These are phyloP conservation scores for Yamadazyma epiphylla DNA, from an alignment of 1,139 yeast genomes.

Conservation along the genomic window DNA sequence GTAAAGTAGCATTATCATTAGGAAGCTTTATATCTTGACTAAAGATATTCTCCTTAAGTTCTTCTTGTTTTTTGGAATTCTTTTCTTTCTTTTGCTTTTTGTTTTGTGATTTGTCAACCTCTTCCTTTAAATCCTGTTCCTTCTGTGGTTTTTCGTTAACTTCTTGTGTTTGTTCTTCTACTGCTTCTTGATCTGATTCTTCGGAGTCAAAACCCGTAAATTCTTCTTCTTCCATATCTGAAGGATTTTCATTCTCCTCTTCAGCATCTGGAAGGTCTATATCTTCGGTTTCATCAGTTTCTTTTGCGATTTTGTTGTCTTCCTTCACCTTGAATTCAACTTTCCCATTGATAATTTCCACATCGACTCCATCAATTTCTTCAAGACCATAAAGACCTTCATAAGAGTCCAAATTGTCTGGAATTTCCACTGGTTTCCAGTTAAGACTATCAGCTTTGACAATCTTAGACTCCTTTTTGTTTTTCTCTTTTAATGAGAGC, in stretches of 20 bases:
- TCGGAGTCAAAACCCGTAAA: slow-evolving; percentile 8
- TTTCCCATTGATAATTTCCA: slow-evolving; percentile 61
- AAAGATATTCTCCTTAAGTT: slow-evolving; percentile 19
- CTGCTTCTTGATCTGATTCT: slow-evolving; percentile 8
- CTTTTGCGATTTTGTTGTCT: slow-evolving; percentile 15
- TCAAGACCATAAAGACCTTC: slow-evolving; percentile 91
- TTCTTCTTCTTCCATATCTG: slow-evolving; percentile 14
- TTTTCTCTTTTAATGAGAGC: not conserved
- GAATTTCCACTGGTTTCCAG: slow-evolving; percentile 83
- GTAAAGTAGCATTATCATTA: slow-evolving; percentile 44
- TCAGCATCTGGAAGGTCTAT: slow-evolving; percentile 12
- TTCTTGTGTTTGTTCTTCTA: slow-evolving; percentile 14
- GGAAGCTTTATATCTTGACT: slow-evolving; percentile 28
- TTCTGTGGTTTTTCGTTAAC: slow-evolving; percentile 13
- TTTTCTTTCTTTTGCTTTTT: slow-evolving; percentile 10
- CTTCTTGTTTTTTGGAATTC: slow-evolving; percentile 13
- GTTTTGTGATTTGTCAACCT: slow-evolving; percentile 9
- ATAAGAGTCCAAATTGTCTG: slow-evolving; percentile 80
- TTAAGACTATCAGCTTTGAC: slow-evolving; percentile 50
- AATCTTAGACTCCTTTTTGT: slow-evolving; percentile 30
- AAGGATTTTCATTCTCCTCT: slow-evolving; percentile 11
- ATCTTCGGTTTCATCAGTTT: slow-evolving; percentile 9
- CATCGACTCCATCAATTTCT: slow-evolving; percentile 90
- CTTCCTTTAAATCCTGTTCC: slow-evolving; percentile 15
- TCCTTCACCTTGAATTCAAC: slow-evolving; percentile 59